phyloP scores from a whole-genome alignment of 441 rosid genomes.

The Adansonia madagascariensis region DNA sequence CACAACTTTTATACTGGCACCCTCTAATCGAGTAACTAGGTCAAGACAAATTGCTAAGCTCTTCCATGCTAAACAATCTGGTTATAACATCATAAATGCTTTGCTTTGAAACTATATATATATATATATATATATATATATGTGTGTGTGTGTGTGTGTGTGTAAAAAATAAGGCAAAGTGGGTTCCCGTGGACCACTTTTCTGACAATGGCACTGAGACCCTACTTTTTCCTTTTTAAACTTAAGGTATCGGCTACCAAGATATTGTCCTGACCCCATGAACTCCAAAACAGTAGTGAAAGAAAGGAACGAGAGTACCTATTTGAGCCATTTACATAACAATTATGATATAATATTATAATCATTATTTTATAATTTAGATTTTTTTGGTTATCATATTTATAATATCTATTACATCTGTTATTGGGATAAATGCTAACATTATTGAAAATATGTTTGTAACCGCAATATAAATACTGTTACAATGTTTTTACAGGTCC shows the following conservation, averaged over 20 bases:
- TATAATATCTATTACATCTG: no score
- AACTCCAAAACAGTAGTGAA: slow-evolving; percentile 24
- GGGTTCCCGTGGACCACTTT: not conserved
- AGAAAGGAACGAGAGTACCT: not conserved
- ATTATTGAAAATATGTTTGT: no score
- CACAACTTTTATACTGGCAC: no score
- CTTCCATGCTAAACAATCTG: not conserved
- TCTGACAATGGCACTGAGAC: not conserved
- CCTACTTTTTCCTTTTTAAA: not conserved
- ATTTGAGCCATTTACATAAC: not conserved
- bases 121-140: no score
- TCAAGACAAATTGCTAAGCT: not conserved
- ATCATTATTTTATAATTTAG: not conserved
- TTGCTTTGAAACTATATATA: not conserved
- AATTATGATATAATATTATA: not conserved
- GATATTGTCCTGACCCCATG: slow-evolving; percentile 17
- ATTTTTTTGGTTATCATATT: no score
- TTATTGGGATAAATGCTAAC: no score
- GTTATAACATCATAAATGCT: not conserved
- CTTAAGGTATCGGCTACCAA: not conserved
- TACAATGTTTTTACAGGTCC: slow-evolving; percentile 20
- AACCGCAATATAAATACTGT: no score
- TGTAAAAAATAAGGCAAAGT: not conserved
- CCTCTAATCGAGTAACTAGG: no score
- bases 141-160: no score